Percentiles rank a stretch among this genome's conserved stretches.
Evolutionary conservation across 2,329 filamentous ascomycete species (phyloP).

Genomic region (Aspergillus unguis): DNA sequence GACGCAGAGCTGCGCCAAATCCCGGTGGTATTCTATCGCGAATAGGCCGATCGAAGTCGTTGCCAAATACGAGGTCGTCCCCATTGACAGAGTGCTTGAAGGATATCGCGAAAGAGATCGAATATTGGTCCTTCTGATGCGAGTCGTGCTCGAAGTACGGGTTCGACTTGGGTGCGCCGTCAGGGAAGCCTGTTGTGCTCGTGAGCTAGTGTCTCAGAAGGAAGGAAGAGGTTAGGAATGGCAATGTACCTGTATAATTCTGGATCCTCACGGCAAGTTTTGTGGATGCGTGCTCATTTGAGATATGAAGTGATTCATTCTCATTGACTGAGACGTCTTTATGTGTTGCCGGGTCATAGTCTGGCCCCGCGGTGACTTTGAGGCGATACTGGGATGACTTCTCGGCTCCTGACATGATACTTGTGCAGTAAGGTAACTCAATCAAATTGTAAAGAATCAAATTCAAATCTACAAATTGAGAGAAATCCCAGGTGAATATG

Average conservation of each 20-base stretch:
- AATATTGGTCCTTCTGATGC: slow-evolving; percentile 77
- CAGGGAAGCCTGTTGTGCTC: slow-evolving; percentile 61
- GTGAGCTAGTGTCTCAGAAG: not conserved
- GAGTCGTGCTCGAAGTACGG: slow-evolving; percentile 71
- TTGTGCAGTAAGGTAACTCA: not conserved
- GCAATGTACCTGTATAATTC: slow-evolving; percentile 48
- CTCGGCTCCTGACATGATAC: slow-evolving; percentile 2
- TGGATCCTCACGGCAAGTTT: slow-evolving; percentile 73
- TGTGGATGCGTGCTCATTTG: slow-evolving; percentile 61
- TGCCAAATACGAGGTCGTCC: slow-evolving; percentile 80
- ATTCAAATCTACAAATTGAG: too few species aligned
- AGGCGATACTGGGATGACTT: slow-evolving; percentile 59
- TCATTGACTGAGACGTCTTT: slow-evolving; percentile 72
- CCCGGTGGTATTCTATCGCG: slow-evolving; percentile 80
- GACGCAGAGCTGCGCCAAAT: slow-evolving; percentile 76
- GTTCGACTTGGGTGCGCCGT: slow-evolving; percentile 64
- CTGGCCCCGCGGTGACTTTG: slow-evolving; percentile 74
- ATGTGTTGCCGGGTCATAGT: slow-evolving; percentile 72
- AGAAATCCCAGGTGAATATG: too few species aligned
- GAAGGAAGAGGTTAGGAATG: not conserved
- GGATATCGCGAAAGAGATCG: slow-evolving; percentile 73
- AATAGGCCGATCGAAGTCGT: slow-evolving; percentile 91
- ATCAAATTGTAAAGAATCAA: not conserved
- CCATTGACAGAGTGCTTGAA: slow-evolving; percentile 67
- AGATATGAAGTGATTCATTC: slow-evolving; percentile 59